These are phyloP conservation scores for Skeletonema potamos DNA, from an alignment of 108 stramenopile genomes.

Conservation along the genomic window DNA sequence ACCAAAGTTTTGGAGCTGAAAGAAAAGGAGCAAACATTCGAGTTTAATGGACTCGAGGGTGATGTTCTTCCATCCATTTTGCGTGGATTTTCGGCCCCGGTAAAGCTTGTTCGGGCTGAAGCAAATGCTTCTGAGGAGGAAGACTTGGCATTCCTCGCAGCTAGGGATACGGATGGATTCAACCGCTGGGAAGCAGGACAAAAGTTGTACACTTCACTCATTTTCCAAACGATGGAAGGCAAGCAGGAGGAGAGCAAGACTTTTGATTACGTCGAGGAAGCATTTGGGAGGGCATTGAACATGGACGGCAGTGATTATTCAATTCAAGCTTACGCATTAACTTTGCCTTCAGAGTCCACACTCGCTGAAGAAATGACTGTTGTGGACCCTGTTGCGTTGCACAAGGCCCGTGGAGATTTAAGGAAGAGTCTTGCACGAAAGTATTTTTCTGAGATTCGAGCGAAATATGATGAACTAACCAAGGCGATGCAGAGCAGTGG, in stretches of 20 bases:
- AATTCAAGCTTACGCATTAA: constrained; percentile 60
- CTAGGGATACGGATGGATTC: constrained; percentile 77
- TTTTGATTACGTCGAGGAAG: constrained; percentile 38
- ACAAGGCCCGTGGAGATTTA: constrained; percentile 47
- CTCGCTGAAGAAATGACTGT: constrained; percentile 52
- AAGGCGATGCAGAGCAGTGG: constrained; percentile 28
- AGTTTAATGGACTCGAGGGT: constrained; percentile 64
- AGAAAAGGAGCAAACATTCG: constrained; percentile 81
- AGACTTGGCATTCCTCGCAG: constrained; percentile 62
- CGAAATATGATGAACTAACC: constrained; percentile 58
- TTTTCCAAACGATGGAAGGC: constrained; percentile 39
- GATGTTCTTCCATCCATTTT: constrained; percentile 90
- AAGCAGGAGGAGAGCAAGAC: constrained; percentile 18
- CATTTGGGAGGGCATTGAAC: constrained; percentile 32
- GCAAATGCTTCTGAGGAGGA: constrained; percentile 39
- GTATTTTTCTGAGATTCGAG: constrained; percentile 23
- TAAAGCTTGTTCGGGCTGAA: constrained; percentile 68
- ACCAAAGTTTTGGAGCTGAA: constrained; percentile 85
- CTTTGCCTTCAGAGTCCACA: constrained; percentile 56
- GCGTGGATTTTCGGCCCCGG: constrained; percentile 93
- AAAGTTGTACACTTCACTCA: constrained; percentile 40
- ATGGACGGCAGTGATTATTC: constrained; percentile 44
- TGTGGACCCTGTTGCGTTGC: constrained; percentile 53
- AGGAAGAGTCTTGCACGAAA: constrained; percentile 53
- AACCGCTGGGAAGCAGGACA: constrained; percentile 80